Conservation (phyloP, 306 rosid species). For the Prunus salicina region DNA sequence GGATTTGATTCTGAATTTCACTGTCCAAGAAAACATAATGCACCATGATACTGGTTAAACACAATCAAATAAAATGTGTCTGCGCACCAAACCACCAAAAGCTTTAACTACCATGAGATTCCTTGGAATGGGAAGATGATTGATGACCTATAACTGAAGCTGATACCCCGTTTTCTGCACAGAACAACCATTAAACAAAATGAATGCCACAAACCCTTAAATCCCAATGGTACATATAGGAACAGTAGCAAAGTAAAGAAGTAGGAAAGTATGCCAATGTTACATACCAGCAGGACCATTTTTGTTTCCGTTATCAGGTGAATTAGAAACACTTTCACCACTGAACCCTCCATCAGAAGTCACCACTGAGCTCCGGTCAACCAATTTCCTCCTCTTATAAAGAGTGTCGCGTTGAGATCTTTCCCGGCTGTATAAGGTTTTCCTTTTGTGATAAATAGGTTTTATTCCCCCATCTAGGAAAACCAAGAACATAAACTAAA, state of each 20-base stretch:
- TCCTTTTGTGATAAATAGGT: conserved; percentile 57
- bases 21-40: conserved; percentile 45
- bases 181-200: conserved; percentile 16
- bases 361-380: conserved; percentile 48
- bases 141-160: conserved; percentile 37
- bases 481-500: conserved; percentile 8
- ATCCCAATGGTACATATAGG: not conserved
- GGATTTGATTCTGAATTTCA: conserved; percentile 82
- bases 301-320: conserved; percentile 46
- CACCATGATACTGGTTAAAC: conserved; percentile 24
- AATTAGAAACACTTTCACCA: conserved; percentile 74
- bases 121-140: conserved; percentile 46
- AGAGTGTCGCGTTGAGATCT: conserved; percentile 46
- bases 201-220: conserved; percentile 7
- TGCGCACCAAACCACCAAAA: conserved; percentile 5
- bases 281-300: conserved; percentile 38
- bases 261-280: conserved; percentile 29
- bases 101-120: conserved; percentile 62
- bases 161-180: conserved; percentile 37
- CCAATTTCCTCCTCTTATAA: conserved; percentile 62
- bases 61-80: conserved; percentile 16
- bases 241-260: conserved; percentile 4
- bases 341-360: conserved; percentile 72
- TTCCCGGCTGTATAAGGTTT: conserved; percentile 41
- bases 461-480: conserved; percentile 51